A percentile compares a stretch with the other conserved stretches of the same genome.
phyloP scores from a whole-genome alignment of 352 stramenopile species.

The Pythium pyrilobum region DNA sequence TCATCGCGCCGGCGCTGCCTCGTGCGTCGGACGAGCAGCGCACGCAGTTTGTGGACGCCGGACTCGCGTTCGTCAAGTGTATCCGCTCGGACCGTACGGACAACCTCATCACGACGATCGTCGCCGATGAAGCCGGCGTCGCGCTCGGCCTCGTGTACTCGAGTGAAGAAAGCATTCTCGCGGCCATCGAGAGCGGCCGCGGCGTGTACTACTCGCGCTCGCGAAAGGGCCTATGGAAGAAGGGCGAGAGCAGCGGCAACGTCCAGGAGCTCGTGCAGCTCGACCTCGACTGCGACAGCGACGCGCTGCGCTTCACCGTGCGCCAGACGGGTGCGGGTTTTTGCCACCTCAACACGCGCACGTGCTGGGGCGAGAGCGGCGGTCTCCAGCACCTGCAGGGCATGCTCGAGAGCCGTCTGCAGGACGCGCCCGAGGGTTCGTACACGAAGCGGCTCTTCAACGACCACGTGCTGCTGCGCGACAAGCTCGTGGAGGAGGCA shows the following conservation, averaged over 20 bases:
- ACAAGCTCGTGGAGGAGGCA: constrained; percentile 96
- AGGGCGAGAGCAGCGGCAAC: constrained; percentile 95
- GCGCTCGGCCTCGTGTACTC: constrained; percentile 94
- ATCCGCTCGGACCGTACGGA: constrained; percentile 88
- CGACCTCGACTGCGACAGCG: constrained; percentile 94
- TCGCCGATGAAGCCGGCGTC: constrained; percentile 88
- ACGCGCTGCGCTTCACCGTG: constrained; percentile 94
- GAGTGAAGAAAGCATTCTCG: constrained; percentile 88
- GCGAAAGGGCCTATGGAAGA: constrained; percentile 89
- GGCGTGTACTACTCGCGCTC: constrained; percentile 96
- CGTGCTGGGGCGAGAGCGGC: constrained; percentile 89
- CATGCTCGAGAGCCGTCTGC: constrained; percentile 81
- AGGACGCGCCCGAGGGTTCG: constrained; percentile 88
- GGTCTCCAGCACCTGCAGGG: constrained; percentile 89
- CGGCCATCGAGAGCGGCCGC: constrained; percentile 79
- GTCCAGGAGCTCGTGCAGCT: constrained; percentile 91
- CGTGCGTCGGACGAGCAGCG: constrained; percentile 23
- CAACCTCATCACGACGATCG: constrained; percentile 92
- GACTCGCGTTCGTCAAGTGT: constrained; percentile 62
- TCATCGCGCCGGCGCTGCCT: constrained; percentile 33
- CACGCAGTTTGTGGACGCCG: constrained; percentile 29
- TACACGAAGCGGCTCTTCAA: constrained; percentile 97
- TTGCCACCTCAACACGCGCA: constrained; percentile 88
- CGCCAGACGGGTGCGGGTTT: constrained; percentile 77
- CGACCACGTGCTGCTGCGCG: constrained; percentile 87